A percentile compares a stretch with the other conserved stretches of the same genome.
Conservation (phyloP, 768 basidiomycete species). For the Lentinula sp. region DNA sequence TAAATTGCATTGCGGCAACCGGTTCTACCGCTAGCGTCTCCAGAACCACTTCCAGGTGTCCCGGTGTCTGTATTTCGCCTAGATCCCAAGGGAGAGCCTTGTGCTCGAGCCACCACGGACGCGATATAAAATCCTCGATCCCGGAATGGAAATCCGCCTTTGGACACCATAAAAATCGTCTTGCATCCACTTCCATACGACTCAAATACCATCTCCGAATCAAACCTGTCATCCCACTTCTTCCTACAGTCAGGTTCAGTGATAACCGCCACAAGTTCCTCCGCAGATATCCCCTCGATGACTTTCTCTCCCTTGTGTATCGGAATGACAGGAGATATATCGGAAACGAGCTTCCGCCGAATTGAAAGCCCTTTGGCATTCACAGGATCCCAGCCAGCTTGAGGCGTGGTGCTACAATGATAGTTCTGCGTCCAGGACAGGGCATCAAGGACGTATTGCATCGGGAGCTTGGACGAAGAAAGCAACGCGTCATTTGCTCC, state of each 20-base stretch:
- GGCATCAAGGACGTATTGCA: conserved; percentile 80
- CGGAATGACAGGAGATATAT: conserved; percentile 75
- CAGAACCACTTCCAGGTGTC: conserved; percentile 23
- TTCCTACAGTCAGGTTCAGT: conserved; percentile 65
- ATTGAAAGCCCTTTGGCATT: conserved; percentile 43
- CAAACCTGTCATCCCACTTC: conserved; percentile 85
- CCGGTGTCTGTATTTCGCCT: neutral
- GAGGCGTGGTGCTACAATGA: conserved; percentile 45
- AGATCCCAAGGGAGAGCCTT: conserved; percentile 29
- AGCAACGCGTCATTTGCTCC: conserved; percentile 34
- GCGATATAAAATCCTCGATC: conserved; percentile 84
- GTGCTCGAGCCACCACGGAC: conserved; percentile 62
- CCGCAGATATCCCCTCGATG: conserved; percentile 89
- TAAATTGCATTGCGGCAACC: conserved; percentile 60
- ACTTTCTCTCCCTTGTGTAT: conserved; percentile 88
- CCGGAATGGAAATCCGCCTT: conserved; percentile 84
- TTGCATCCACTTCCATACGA: conserved; percentile 70
- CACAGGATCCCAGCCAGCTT: conserved; percentile 68
- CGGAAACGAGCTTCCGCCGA: conserved; percentile 67
- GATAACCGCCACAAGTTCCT: conserved; percentile 78
- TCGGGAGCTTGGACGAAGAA: conserved; percentile 57
- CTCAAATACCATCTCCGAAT: conserved; percentile 62
- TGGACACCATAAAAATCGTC: conserved; percentile 67
- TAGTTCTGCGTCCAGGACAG: conserved; percentile 74
- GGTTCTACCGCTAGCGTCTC: conserved; percentile 6